Percentiles rank a stretch among this genome's conserved stretches.
These are phyloP conservation scores for Alternaria gaisen DNA, from an alignment of 2,329 filamentous ascomycete genomes.

Conservation along the genomic window DNA sequence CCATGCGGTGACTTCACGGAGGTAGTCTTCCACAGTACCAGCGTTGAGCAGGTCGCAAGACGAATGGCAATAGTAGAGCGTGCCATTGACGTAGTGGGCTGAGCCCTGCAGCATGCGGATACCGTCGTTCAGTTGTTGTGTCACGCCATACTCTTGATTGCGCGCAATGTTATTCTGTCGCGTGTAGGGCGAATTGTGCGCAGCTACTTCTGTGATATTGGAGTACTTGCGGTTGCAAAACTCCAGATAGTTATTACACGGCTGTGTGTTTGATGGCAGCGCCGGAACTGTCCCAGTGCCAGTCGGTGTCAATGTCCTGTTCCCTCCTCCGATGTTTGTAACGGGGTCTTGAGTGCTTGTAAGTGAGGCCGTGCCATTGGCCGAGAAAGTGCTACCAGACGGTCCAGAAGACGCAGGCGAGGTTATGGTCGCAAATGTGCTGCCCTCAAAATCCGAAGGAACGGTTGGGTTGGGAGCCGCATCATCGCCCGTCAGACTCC, in stretches of 20 bases:
- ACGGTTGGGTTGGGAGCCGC: conserved; percentile 38
- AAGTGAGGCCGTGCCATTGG: conserved; percentile 30
- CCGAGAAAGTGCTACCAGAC: conserved; percentile 25
- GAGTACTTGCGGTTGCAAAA: conserved; percentile 52
- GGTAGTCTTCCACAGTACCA: conserved; percentile 79
- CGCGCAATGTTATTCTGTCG: conserved; percentile 44
- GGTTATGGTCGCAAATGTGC: conserved; percentile 33
- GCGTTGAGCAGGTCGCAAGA: conserved; percentile 85
- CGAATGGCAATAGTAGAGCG: conserved; percentile 84
- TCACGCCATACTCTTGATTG: conserved; percentile 51
- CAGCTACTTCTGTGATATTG: conserved; percentile 54
- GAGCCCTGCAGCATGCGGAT: conserved; percentile 65
- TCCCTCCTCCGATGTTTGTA: conserved; percentile 40
- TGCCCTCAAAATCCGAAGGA: conserved; percentile 41
- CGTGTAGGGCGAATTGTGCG: conserved; percentile 53
- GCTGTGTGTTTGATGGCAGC: conserved; percentile 50
- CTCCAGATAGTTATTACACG: conserved; percentile 54
- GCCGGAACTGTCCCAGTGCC: conserved; percentile 36
- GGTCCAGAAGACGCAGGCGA: conserved; percentile 20
- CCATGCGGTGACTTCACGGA: conserved; percentile 76
- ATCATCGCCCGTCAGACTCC: conserved; percentile 27
- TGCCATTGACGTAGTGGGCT: conserved; percentile 65
- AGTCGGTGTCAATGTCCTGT: conserved; percentile 36
- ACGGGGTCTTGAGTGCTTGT: conserved; percentile 30
- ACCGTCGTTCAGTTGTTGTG: conserved; percentile 52